phyloP scores from a whole-genome alignment of 2,329 filamentous ascomycete genomes.

The Boeremia exigua region DNA sequence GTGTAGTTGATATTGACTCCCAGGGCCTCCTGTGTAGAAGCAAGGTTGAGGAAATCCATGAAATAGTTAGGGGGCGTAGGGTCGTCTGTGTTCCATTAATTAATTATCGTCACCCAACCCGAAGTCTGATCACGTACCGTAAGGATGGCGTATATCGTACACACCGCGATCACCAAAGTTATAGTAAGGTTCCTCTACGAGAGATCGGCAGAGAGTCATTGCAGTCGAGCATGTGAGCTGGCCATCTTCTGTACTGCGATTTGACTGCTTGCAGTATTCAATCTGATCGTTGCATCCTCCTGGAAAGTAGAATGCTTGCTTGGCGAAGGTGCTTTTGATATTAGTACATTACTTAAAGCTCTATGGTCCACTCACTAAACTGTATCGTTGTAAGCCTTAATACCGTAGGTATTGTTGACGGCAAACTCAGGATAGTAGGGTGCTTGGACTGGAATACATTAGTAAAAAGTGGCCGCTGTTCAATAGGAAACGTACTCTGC shows the following conservation, averaged over 20 bases:
- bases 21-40: slow-evolving; percentile 57
- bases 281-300: slow-evolving; percentile 61
- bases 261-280: slow-evolving; percentile 50
- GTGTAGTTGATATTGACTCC: slow-evolving; percentile 64
- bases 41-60: slow-evolving; percentile 59
- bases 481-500: slow-evolving; percentile 27
- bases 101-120: neutral
- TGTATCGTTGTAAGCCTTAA: slow-evolving; percentile 56
- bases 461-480: neutral
- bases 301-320: slow-evolving; percentile 54
- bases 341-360: neutral
- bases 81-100: slow-evolving; percentile 44
- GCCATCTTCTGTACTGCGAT: slow-evolving; percentile 32
- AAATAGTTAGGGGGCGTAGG: slow-evolving; percentile 61
- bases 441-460: slow-evolving; percentile 44
- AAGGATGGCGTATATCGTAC: slow-evolving; percentile 61
- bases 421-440: slow-evolving; percentile 52
- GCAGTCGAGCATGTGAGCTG: slow-evolving; percentile 46
- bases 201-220: slow-evolving; percentile 51
- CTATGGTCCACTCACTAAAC: slow-evolving; percentile 42
- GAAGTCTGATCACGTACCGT: slow-evolving; percentile 10
- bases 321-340: slow-evolving; percentile 38
- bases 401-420: slow-evolving; percentile 62
- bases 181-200: slow-evolving; percentile 55
- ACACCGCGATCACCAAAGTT: slow-evolving; percentile 53